These are phyloP conservation scores for Penicillium sp. DNA, from an alignment of 2,329 filamentous ascomycete species.

Conservation along the genomic window DNA sequence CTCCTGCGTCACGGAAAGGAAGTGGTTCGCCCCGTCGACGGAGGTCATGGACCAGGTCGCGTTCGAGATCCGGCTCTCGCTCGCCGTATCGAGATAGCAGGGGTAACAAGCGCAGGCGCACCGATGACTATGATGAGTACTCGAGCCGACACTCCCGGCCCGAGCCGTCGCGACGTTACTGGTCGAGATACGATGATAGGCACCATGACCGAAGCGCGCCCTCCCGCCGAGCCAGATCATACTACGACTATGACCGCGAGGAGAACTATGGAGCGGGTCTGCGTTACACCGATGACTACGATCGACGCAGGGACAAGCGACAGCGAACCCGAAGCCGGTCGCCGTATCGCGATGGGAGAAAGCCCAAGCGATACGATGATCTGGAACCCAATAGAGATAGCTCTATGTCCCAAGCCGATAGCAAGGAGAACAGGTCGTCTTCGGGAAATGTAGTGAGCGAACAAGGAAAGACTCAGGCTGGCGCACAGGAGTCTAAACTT, in stretches of 20 bases:
- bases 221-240: constrained; percentile 36
- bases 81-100: constrained; percentile 40
- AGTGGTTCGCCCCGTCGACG: constrained; percentile 57
- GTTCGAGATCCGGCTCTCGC: constrained; percentile 35
- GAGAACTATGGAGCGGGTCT: constrained; percentile 38
- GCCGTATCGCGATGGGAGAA: constrained; percentile 39
- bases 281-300: constrained; percentile 49
- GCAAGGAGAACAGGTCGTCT: constrained; percentile 47
- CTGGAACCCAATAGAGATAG: constrained; percentile 25
- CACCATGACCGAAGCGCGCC: constrained; percentile 39
- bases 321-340: constrained; percentile 53
- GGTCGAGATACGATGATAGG: constrained; percentile 38
- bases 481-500: constrained; percentile 55
- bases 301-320: constrained; percentile 50
- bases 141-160: constrained; percentile 26
- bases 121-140: constrained; percentile 36
- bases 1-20: constrained; percentile 44
- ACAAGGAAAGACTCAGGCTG: constrained; percentile 56
- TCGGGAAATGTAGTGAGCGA: constrained; percentile 60
- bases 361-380: constrained; percentile 39
- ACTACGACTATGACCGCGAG: constrained; percentile 51
- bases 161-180: constrained; percentile 31
- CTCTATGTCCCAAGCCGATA: constrained; percentile 27
- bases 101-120: constrained; percentile 41
- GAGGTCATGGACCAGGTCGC: constrained; percentile 44